phyloP scores from a whole-genome alignment of 2,329 filamentous ascomycete species.

The Apiospora rasikravindrae region DNA sequence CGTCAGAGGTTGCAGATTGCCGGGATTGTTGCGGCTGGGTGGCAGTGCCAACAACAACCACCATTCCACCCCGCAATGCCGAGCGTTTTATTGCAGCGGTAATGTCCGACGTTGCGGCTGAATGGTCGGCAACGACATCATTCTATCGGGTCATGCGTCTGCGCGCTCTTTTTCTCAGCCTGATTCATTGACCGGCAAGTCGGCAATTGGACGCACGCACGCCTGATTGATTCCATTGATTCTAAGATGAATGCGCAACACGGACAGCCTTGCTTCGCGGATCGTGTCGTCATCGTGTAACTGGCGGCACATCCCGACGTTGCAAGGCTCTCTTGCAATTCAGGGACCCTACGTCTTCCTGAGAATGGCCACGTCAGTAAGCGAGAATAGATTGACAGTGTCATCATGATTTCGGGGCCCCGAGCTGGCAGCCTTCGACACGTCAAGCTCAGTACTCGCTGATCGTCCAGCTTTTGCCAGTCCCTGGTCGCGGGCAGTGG shows the following conservation, averaged over 20 bases:
- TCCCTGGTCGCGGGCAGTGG: background rate
- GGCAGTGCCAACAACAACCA: background rate
- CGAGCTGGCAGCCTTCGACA: background rate
- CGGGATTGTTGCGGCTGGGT: background rate
- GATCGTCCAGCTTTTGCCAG: background rate
- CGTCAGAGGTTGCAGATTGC: background rate
- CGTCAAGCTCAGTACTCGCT: background rate
- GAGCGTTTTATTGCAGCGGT: background rate
- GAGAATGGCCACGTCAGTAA: background rate
- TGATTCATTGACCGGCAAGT: background rate
- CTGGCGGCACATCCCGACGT: background rate
- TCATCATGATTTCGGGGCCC: background rate
- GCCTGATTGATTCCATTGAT: too few relatives aligned
- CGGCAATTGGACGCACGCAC: too few relatives aligned
- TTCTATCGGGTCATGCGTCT: background rate
- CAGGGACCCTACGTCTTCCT: background rate
- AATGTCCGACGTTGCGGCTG: conserved; percentile 13
- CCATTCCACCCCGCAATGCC: background rate
- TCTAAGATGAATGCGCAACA: background rate
- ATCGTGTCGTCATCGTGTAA: background rate
- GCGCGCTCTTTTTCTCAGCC: background rate
- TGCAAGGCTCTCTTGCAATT: background rate
- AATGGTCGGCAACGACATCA: background rate
- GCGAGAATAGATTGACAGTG: background rate
- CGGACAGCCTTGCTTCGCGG: background rate